Conservation (phyloP, 345 rosid genomes). For the Populus davidiana region DNA sequence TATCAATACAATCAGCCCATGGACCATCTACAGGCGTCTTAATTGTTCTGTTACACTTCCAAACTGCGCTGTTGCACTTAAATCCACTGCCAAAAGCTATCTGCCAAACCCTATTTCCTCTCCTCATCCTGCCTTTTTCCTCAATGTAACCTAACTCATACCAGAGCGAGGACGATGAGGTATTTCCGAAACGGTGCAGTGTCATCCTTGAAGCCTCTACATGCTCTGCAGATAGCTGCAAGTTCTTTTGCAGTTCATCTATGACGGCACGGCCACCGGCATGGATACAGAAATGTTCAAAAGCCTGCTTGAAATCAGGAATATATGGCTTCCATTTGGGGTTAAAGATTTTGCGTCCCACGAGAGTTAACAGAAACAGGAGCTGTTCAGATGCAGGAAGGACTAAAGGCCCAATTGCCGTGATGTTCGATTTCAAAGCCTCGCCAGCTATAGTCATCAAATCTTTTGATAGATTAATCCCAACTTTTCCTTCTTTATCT, state of each 20-base stretch:
- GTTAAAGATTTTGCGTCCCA: slow-evolving; percentile 35
- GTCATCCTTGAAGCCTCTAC: slow-evolving; percentile 63
- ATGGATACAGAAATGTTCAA: slow-evolving; percentile 64
- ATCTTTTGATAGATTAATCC: slow-evolving; percentile 49
- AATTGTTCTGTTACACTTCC: slow-evolving; percentile 40
- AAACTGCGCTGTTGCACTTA: slow-evolving; percentile 62
- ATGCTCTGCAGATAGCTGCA: slow-evolving; percentile 43
- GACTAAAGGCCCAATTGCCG: slow-evolving; percentile 44
- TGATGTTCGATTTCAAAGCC: slow-evolving; percentile 42
- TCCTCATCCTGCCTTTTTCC: slow-evolving; percentile 45
- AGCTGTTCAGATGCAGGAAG: slow-evolving; percentile 51
- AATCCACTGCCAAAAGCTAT: slow-evolving; percentile 64
- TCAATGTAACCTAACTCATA: slow-evolving; percentile 49
- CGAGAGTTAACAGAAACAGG: slow-evolving; percentile 22
- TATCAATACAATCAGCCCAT: slow-evolving; percentile 45
- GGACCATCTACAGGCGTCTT: slow-evolving; percentile 32
- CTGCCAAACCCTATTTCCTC: slow-evolving; percentile 56
- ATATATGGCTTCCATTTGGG: slow-evolving; percentile 27
- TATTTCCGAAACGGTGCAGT: slow-evolving; percentile 53
- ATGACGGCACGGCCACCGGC: slow-evolving; percentile 60
- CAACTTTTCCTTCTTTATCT: slow-evolving; percentile 43
- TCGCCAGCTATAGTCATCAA: slow-evolving; percentile 51
- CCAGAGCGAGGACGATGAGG: slow-evolving; percentile 67
- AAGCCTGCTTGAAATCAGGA: slow-evolving; percentile 57
- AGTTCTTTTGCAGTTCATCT: slow-evolving; percentile 46